phyloP scores from a whole-genome alignment of 1,284 basidiomycete genomes.

The Mycena sp. region DNA sequence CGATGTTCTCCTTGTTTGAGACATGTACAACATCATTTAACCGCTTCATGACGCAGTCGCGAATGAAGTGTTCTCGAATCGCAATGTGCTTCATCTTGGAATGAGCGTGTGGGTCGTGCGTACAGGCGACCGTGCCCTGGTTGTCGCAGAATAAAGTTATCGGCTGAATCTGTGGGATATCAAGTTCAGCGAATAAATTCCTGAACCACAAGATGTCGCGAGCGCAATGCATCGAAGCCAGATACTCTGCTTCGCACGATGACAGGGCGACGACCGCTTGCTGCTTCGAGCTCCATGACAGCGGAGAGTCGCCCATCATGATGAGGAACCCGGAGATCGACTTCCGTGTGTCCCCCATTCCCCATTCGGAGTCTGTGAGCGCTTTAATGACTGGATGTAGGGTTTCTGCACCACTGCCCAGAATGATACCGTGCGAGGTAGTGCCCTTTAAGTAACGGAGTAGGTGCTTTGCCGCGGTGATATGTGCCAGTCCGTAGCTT shows the following conservation, averaged over 20 bases:
- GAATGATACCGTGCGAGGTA: slow-evolving; percentile 24
- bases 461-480: slow-evolving; percentile 34
- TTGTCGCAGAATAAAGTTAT: slow-evolving; percentile 36
- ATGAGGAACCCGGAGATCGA: slow-evolving; percentile 44
- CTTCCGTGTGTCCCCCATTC: slow-evolving; percentile 20
- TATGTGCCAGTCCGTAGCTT: slow-evolving; percentile 28
- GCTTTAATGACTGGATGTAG: background rate
- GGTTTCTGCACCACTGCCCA: background rate
- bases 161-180: slow-evolving; percentile 35
- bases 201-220: slow-evolving; percentile 30
- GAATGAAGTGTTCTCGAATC: no score
- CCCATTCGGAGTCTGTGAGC: slow-evolving; percentile 27
- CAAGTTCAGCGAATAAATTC: slow-evolving; percentile 30
- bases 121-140: no score
- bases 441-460: slow-evolving; percentile 39
- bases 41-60: no score
- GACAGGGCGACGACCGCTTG: no score
- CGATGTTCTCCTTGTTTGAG: no score
- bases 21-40: no score
- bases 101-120: no score
- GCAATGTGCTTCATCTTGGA: no score
- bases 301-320: slow-evolving; percentile 21
- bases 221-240: slow-evolving; percentile 39
- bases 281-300: no score
- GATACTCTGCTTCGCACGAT: slow-evolving; percentile 48